Base-by-base conservation (phyloP, 2,329 filamentous ascomycete species). In the Fusarium sacchari region DNA sequence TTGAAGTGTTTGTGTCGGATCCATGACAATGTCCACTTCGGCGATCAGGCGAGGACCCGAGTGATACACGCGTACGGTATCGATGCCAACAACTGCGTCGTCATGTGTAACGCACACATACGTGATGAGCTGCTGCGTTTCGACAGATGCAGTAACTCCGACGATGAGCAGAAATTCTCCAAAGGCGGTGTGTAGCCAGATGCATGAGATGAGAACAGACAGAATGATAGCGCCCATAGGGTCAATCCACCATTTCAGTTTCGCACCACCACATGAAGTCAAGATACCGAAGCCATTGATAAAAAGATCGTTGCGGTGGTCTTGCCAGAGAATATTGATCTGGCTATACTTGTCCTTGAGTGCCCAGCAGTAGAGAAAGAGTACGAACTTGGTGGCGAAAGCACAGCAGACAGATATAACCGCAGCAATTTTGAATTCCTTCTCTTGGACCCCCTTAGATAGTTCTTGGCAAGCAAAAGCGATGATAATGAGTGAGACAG, bases 11-110 rank as follows among this genome's bases (percentile, higher is more conserved):
- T 91, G 89, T 3, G 90, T 85, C 1, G 92, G 90, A 76, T 95
- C 91, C 94, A 98, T 97, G 78, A 98, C 96, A 62, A 98, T 91
- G 80, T 99, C 96, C 42, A 98, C 94, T 85, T 99, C 96, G 75
- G 97, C 95, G 74, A 98, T 95, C 50, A 98, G 89, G 26, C 96
- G 89, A 2, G 95, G 90, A 1, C 96, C 96, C 12, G 92, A 94
- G 83, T 98, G 95, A 83, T 97, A 98, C 2, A 95, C 94, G 58
- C 96, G 91, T 7, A 98, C 96, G 4, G 96, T 99, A 82, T 99
- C 96, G 80, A 99, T 97, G 77, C 94, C 93, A 62, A 87, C 88
- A 80, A 99, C 94, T 39, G 88, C 83, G 2, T 93, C 89, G 39
- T 93, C 95, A 84, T 98, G 96, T 14, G 96, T 98, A 85, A 98